Percentiles rank a stretch among this genome's conserved stretches.
These are phyloP conservation scores for Diaporthe velutina DNA, from an alignment of 2,329 filamentous ascomycete species.

Conservation along the genomic window DNA sequence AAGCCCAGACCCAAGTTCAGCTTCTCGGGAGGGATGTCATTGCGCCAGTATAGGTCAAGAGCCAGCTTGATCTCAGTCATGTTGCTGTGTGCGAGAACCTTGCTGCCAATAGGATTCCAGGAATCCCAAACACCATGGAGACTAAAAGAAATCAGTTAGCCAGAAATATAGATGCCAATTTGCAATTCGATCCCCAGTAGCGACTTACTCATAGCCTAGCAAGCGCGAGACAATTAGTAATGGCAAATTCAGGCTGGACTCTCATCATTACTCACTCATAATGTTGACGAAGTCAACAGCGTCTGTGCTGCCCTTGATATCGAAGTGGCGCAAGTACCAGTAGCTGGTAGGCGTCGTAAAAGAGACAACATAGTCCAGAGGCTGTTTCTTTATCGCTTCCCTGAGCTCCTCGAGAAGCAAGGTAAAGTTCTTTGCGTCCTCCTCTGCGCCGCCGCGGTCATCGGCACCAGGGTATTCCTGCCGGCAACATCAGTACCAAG, in stretches of 20 bases:
- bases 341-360: constrained; percentile 40
- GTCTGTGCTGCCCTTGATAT: constrained; percentile 12
- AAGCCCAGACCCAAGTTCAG: constrained; percentile 57
- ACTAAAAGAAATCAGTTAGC: constrained; percentile 49
- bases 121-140: constrained; percentile 49
- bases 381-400: not conserved
- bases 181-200: too few species aligned
- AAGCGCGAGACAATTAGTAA: constrained; percentile 32
- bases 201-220: not conserved
- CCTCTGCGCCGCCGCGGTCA: constrained; percentile 45
- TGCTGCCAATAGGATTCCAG: constrained; percentile 44
- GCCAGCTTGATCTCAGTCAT: constrained; percentile 55
- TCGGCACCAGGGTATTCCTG: constrained; percentile 46
- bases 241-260: too few species aligned
- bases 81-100: constrained; percentile 55
- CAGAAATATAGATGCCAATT: constrained; percentile 39
- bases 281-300: too few species aligned
- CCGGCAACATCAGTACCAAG: too few species aligned
- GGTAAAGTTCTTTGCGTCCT: constrained; percentile 45
- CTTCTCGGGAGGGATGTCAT: constrained; percentile 52
- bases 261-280: too few species aligned
- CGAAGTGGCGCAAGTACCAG: constrained; percentile 42
- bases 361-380: constrained; percentile 1
- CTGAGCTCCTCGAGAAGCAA: constrained; percentile 43
- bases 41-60: constrained; percentile 58